Evolutionary conservation across 73 alveolate species (phyloP).

Genomic region (Paramecium biaurelia): DNA sequence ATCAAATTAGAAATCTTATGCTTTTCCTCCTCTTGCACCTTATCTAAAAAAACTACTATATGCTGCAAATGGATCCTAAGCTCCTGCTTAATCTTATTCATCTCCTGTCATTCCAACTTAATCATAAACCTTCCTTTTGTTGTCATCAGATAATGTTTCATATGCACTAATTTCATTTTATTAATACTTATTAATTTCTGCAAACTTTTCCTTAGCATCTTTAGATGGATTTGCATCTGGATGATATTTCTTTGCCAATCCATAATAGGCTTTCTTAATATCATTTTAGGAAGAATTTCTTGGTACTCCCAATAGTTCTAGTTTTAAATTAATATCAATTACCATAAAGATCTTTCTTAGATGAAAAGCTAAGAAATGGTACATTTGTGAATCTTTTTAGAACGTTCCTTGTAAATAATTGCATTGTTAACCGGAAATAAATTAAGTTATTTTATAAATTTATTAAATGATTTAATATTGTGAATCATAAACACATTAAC

Average conservation of each 20-base stretch:
- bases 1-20: conserved; percentile 65
- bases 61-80: conserved; percentile 73
- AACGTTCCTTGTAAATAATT: not conserved
- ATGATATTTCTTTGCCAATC: conserved; percentile 85
- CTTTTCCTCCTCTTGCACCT: conserved; percentile 65
- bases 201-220: conserved; percentile 92
- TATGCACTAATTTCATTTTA: conserved; percentile 73
- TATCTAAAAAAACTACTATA: conserved; percentile 52
- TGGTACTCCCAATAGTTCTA: conserved; percentile 74
- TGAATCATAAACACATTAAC: not conserved
- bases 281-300: conserved; percentile 83
- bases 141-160: conserved; percentile 82
- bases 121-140: conserved; percentile 82
- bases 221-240: conserved; percentile 87
- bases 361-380: not conserved
- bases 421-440: conserved; percentile 27
- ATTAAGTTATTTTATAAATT: not conserved
- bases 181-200: conserved; percentile 73
- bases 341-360: conserved; percentile 32
- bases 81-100: conserved; percentile 81
- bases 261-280: conserved; percentile 88
- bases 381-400: not conserved
- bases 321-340: not conserved
- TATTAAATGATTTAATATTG: not conserved
- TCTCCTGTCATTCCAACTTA: conserved; percentile 90